These are phyloP conservation scores for Xanthoparmelia taractica DNA, from an alignment of 495 filamentous ascomycete species.

Conservation along the genomic window DNA sequence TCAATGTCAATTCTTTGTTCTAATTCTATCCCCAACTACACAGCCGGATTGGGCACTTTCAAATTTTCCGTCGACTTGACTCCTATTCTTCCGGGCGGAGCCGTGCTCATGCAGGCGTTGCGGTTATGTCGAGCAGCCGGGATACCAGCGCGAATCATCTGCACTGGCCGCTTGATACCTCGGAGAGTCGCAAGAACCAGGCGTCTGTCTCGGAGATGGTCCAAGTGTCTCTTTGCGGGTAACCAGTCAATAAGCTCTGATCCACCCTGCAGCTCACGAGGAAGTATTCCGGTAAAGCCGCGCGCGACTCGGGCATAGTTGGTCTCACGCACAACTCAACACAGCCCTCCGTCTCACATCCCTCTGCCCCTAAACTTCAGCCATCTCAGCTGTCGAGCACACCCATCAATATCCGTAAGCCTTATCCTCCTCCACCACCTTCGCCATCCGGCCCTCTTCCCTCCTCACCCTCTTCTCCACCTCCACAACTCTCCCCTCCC, in stretches of 20 bases:
- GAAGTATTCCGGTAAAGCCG: not conserved
- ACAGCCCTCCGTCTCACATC: not conserved
- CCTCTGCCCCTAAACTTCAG: not conserved
- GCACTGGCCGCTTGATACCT: not conserved
- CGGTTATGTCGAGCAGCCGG: not conserved
- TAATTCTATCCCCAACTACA: not conserved
- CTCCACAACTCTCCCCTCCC: slow-evolving; percentile 59
- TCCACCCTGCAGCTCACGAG: not conserved
- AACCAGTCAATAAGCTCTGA: not conserved
- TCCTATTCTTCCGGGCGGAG: not conserved
- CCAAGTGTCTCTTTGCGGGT: not conserved
- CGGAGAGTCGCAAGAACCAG: not conserved
- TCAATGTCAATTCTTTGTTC: not conserved
- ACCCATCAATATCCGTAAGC: slow-evolving; percentile 15
- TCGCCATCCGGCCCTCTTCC: slow-evolving; percentile 41
- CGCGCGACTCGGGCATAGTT: not conserved
- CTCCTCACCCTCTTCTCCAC: slow-evolving; percentile 60
- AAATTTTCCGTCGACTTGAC: not conserved
- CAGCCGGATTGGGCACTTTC: not conserved
- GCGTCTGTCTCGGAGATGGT: not conserved
- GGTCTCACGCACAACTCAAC: not conserved
- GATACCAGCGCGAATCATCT: not conserved
- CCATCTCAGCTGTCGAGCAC: not conserved
- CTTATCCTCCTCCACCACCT: slow-evolving; percentile 34
- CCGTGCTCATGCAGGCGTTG: not conserved